Base-by-base conservation (phyloP, 2,329 filamentous ascomycete genomes). In the Pseudogymnoascus sp. region DNA sequence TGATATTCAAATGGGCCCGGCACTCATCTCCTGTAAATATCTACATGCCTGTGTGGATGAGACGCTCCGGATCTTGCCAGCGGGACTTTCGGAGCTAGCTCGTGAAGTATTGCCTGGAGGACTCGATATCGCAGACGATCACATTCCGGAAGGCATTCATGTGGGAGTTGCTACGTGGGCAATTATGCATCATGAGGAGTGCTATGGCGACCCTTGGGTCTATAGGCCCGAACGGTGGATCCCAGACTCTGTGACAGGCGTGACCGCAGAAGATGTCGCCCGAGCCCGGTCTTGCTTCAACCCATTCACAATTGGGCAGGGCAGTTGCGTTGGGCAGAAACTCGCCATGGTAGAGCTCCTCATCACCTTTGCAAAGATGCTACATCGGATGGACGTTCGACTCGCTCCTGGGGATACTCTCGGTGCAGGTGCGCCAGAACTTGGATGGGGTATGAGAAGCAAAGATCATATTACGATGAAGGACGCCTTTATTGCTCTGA, bases 1-100 rank as follows among this genome's bases (percentile, higher is more conserved):
- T 2, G 72, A 76, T 8, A 71, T 77, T 53, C 72, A 56, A 63
- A 56, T 13, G n/a, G 50, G 29, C 1, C n/a, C 50, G 2, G 29
- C 50, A 56, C 50, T 56, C 26, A 13, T 19, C 19, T 33, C 50
- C 10, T 56, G 50, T 16, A 56, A 56, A 56, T 56, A 80, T 66
- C 70, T 81, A 1, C 72, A 73, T 10, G 79, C 78, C 7, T 76
- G 75, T 64, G 74, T 82, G 47, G 75, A 80, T 47, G 79, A 82
- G 67, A 70, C 75, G 0, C 72, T 81, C 63, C 75, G 80, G 16
- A 69, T 80, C 61, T 76, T 75, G 5, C 78, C 80, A 38, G 35
- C 59, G 19, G 33, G 19, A 38, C 3, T 13, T 19, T 42, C 59
- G 4, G 59, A 61, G 14, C 59, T 61, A 6, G 33, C 59, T 13